Base-by-base conservation (phyloP, 2,329 filamentous ascomycete genomes). In the Hortaea sp. region DNA sequence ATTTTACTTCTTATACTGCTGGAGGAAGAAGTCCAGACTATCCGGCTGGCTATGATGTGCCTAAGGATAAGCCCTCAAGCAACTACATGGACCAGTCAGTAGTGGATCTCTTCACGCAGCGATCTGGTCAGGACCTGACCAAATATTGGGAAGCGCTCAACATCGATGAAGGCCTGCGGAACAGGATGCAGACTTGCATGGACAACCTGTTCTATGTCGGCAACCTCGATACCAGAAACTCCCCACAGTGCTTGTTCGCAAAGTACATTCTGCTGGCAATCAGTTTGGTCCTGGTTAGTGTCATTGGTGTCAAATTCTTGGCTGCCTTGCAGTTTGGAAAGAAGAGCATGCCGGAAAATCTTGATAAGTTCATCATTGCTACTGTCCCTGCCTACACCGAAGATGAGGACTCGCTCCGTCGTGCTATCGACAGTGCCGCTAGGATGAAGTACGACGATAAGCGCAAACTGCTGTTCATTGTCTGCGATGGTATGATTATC, bases 401-500 rank as follows among this genome's bases (percentile, higher is more conserved):
- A 72, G 92, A 97, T 63, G 94, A 98, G 66, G 94, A 98, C 0
- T 97, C 90, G 32, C 76, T 98, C 28, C 88, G 92, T 46, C 89
- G 90, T 74, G 92, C 92, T 49, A 95, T 98, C 58, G 92, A 98
- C 65, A 98, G 92, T 0, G 85, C 88, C 49, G 89, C 92, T 29
- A 79, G 88, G 50, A 95, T 95, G 88, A 82, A 82, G 55, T 98
- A 98, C 63, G 92, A 98, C 60, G 90, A 98, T 64, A 98, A 98
- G 73, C 87, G 92, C 60, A 55, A 98, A 73, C 76, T 98, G 9
- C 74, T 98, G 28, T 81, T 95, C 54, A 76, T 98, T 51, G 75
- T 98, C 53, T 98, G 92, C 61, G 92, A 98, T 62, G 92, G 92
- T 69, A 97, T 98, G 90, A 98, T 98, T 72, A 94, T 98, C 55